Percentiles rank a stretch among this genome's conserved stretches.
These are phyloP conservation scores for Mycosphaerella sp. DNA, from an alignment of 2,329 filamentous ascomycete genomes.

Conservation along the genomic window DNA sequence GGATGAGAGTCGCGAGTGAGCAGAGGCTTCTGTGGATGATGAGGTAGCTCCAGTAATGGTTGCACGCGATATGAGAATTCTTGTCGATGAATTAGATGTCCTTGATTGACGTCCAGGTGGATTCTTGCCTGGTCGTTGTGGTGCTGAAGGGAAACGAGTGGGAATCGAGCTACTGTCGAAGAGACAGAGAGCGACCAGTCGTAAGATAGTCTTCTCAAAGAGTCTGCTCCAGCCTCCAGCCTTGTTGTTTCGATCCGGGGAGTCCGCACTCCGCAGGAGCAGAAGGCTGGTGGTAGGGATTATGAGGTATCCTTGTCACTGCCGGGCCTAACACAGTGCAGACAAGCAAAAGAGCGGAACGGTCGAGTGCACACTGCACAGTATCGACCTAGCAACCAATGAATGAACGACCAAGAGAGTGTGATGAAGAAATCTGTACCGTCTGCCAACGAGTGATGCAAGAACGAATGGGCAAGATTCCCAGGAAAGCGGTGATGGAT, in stretches of 20 bases:
- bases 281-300: slow-evolving; percentile 11
- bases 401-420: slow-evolving; percentile 10
- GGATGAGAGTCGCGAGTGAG: neutral
- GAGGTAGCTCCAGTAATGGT: slow-evolving; percentile 14
- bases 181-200: slow-evolving; percentile 9
- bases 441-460: slow-evolving; percentile 17
- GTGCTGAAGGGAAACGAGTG: slow-evolving; percentile 12
- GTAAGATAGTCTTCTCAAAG: slow-evolving; percentile 15
- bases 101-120: slow-evolving; percentile 1
- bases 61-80: neutral
- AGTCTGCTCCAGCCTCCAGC: slow-evolving; percentile 20
- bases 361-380: slow-evolving; percentile 18
- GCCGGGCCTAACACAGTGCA: slow-evolving; percentile 17
- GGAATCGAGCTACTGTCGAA: slow-evolving; percentile 12
- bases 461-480: slow-evolving; percentile 11
- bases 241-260: slow-evolving; percentile 18
- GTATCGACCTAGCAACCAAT: slow-evolving; percentile 10
- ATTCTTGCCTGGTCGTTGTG: slow-evolving; percentile 3
- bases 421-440: slow-evolving; percentile 8
- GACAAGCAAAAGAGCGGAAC: slow-evolving; percentile 22
- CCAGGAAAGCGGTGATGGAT: slow-evolving; percentile 11
- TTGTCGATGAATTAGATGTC: neutral
- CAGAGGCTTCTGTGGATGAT: neutral
- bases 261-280: slow-evolving; percentile 7
- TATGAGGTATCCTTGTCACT: slow-evolving; percentile 26